A percentile compares a stretch with the other conserved stretches of the same genome.
These are phyloP conservation scores for Yarrowia keelungensis DNA, from an alignment of 805 yeast species.

Conservation along the genomic window DNA sequence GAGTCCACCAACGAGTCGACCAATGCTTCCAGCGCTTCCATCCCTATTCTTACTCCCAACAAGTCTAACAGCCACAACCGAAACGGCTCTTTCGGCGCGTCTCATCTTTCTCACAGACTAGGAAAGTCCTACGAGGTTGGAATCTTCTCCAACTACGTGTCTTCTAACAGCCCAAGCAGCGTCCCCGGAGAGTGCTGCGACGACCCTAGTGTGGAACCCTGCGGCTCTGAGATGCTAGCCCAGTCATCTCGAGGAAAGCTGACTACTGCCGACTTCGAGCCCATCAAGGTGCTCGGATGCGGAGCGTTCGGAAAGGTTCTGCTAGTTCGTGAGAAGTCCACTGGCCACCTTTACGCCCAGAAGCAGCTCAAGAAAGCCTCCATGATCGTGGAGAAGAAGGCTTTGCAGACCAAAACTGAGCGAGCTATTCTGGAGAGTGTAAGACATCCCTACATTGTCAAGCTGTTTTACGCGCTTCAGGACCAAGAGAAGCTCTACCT, in stretches of 20 bases:
- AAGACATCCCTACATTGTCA: slow-evolving; percentile 81
- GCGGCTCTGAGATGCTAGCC: slow-evolving; percentile 9
- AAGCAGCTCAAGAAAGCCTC: slow-evolving; percentile 85
- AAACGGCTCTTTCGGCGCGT: slow-evolving; percentile 14
- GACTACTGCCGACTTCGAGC: slow-evolving; percentile 64
- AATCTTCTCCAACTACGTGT: slow-evolving; percentile 53
- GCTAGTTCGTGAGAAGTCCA: slow-evolving; percentile 68
- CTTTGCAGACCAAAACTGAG: slow-evolving; percentile 82
- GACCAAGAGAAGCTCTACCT: slow-evolving; percentile 77
- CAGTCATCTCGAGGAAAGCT: slow-evolving; percentile 43
- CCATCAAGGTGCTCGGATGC: slow-evolving; percentile 77
- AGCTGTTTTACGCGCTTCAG: slow-evolving; percentile 82
- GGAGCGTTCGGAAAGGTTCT: slow-evolving; percentile 92
- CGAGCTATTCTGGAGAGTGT: slow-evolving; percentile 73
- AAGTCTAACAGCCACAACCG: slow-evolving; percentile 12
- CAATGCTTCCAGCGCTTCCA: slow-evolving; percentile 36
- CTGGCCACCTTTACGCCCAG: slow-evolving; percentile 79
- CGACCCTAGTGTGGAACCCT: slow-evolving; percentile 28
- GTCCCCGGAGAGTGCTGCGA: slow-evolving; percentile 11
- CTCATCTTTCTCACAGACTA: slow-evolving; percentile 45
- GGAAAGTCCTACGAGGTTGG: slow-evolving; percentile 61
- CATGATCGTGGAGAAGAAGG: slow-evolving; percentile 63
- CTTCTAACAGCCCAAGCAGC: slow-evolving; percentile 41
- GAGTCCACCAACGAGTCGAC: slow-evolving; percentile 10
- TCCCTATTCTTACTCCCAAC: slow-evolving; percentile 26